These are phyloP conservation scores for Trametes cinnabarina DNA, from an alignment of 768 basidiomycete species.

Conservation along the genomic window DNA sequence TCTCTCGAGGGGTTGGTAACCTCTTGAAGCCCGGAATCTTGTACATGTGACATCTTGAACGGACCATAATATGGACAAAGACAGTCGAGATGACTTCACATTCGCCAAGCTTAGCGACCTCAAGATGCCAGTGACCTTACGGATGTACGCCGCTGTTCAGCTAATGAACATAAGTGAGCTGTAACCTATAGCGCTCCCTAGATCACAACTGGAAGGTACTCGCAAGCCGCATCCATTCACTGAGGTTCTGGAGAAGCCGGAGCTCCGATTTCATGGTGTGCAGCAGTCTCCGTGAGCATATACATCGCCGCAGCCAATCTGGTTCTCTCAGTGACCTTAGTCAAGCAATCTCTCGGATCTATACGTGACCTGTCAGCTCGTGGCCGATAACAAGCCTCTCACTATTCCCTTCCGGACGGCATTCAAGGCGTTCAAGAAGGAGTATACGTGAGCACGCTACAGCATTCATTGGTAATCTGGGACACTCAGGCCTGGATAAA, in stretches of 20 bases:
- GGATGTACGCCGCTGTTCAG: conserved; percentile 55
- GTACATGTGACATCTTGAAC: background rate
- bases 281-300: conserved; percentile 72
- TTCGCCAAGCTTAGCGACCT: conserved; percentile 90
- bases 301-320: conserved; percentile 3
- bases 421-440: conserved; percentile 88
- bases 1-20: too few species aligned
- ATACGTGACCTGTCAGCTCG: conserved; percentile 88
- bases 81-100: conserved; percentile 83
- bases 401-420: conserved; percentile 90
- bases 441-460: conserved; percentile 56
- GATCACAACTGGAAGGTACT: conserved; percentile 83
- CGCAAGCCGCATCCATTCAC: conserved; percentile 70
- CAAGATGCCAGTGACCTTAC: conserved; percentile 82
- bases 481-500: background rate
- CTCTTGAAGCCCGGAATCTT: too few species aligned
- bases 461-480: background rate
- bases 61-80: conserved; percentile 48
- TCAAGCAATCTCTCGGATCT: conserved; percentile 84
- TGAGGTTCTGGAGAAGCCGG: conserved; percentile 80
- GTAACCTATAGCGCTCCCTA: background rate
- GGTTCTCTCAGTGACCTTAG: conserved; percentile 18
- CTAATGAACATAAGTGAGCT: background rate
- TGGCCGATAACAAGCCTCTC: conserved; percentile 89
- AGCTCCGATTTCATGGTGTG: conserved; percentile 78